Evolutionary conservation across 495 filamentous ascomycete genomes (phyloP), one percentile per base, ranked within the genome.

Genomic region (Penicillium psychrofluorescens): DNA sequence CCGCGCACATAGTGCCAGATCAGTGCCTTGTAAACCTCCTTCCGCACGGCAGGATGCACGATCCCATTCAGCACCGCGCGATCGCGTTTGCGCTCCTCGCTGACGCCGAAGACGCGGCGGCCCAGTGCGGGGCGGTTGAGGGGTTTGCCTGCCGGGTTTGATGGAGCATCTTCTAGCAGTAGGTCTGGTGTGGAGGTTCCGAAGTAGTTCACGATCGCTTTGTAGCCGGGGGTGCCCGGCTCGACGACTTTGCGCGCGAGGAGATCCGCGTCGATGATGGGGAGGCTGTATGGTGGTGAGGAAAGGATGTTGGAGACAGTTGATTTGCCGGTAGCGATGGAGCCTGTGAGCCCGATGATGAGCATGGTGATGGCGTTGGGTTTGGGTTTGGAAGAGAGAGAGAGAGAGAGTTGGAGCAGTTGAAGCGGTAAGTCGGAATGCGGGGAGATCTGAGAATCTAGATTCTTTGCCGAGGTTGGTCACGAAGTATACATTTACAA

Each of bases 321-420:
- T 30, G 90, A 94, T 80, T 98, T 98, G 61, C 94, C 92, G 4
- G 94, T 97, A 31, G 92, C 91, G 62, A 98, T 95, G 46, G 90
- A 95, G 68, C 92, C 92, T 31, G 92, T 98, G 27, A 98, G 83
- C 51, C 92, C 92, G 58, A 98, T 87, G 54, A 98, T 78, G 42
- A 98, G 79, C 94, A 98, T 98, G 43, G 49, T 57, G 37, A 34
- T 11, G 11, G 36, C 1, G 11, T 38, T 13, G 6, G 28, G 2
- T 10, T 37, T 15, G 35, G 16, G 27, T 33, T 45, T 16, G 29
- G 13, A 10, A 36, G 27, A 43, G 35, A 34, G 32, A 31, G n/a
- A 11, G 11, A 35, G 27, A 36, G 36, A 38, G 16, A 3, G 32
- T 34, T 34, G 35, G 31, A 41, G 34, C 6, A 4, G n/a, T 11